Evolutionary conservation across 768 basidiomycete genomes (phyloP), one percentile per base, ranked within the genome.

Genomic region (Amanita brunnescens): DNA sequence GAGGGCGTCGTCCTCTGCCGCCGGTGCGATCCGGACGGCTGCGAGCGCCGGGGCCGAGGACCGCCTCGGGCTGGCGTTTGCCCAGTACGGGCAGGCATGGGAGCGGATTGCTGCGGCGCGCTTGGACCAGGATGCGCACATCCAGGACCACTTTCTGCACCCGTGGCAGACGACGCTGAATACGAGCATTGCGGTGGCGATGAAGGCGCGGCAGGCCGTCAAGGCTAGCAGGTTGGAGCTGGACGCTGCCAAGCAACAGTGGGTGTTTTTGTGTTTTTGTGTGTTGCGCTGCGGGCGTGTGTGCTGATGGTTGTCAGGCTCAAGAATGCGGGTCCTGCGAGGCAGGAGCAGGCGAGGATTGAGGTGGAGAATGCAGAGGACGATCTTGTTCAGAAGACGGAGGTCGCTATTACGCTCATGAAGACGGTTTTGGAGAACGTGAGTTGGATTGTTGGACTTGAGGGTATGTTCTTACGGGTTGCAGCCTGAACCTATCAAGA

Each of bases 351-450:
- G 47, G 89, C 92, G 3, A 75, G 89, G 43, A 81, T 96, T 18
- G 91, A 94, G 58, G 88, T 91, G 8, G 89, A 92, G 78, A 91
- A 91, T 55, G 88, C 89, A 7, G 89, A 92, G 60, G 96, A 99
- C 64, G 91, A 94, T 67, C 80, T 98, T 29, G 96, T 98, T 5
- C 93, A 94, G 65, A 92, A 91, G 75, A 99, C 96, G 20, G 96
- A 99, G 67, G 87, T 94, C 26, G 95, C 94, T 1, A 96, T 96
- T 59, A 89, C 87, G 2, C 78, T 92, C 39, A 95, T 96, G 93
- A 95, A 95, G 75, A 87, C 90, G n/a, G 95, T 98, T 13, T 77
- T 99, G 34, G 95, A 98, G 60, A 97, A 97, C 68, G 94, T 96
- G 57, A 49, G 87, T 74, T 2, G n/a, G 46, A 30, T 40, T 54